Base-by-base conservation (phyloP, 768 basidiomycete species). In the Lentinula guzmanii region DNA sequence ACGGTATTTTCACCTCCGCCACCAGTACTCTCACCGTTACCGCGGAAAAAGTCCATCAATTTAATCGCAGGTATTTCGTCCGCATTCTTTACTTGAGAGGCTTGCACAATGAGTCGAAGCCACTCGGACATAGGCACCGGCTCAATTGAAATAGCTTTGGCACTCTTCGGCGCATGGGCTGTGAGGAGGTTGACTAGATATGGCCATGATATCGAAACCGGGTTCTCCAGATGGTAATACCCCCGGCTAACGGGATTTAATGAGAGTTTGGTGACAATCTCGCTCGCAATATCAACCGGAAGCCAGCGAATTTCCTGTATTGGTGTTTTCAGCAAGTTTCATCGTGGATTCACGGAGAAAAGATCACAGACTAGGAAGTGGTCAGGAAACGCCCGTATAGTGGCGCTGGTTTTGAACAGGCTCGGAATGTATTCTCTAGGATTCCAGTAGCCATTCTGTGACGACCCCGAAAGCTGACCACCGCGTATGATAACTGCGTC, bases 11-110 rank as follows among this genome's bases (percentile, higher is more conserved):
- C 46, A 21, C 46, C 46, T 7, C n/a, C 46, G 21, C 46, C 46
- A 48, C 11, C n/a, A 48, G 21, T 7, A 24, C 21, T 48, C 46
- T 48, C 46, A 48, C 46, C 46, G 7, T 10, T 24, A 48, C 46
- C 46, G 46, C 46, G 46, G 51, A 52, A 52, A 52, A 52, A 52
- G 51, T 52, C 51, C 28, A 34, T 52, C 51, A 52, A 35, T 52
- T 52, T 52, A 52, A 52, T 35, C 16, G 51, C 51, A 33, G 51
- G 51, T 35, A 52, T 31, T 13, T 33, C 28, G n/a, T 35, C 51
- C 5, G 31, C 15, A 13, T 15, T 31, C 10, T 16, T 35, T 1
- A 33, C n/a, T 11, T 31, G 31, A 34, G 51, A 52, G 5, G 51
- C 51, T 34, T 52, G 31, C 5, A 34, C 28, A 5, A 52, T 35